phyloP scores from a whole-genome alignment of 2,329 filamentous ascomycete species.

The Claviceps digitariae region DNA sequence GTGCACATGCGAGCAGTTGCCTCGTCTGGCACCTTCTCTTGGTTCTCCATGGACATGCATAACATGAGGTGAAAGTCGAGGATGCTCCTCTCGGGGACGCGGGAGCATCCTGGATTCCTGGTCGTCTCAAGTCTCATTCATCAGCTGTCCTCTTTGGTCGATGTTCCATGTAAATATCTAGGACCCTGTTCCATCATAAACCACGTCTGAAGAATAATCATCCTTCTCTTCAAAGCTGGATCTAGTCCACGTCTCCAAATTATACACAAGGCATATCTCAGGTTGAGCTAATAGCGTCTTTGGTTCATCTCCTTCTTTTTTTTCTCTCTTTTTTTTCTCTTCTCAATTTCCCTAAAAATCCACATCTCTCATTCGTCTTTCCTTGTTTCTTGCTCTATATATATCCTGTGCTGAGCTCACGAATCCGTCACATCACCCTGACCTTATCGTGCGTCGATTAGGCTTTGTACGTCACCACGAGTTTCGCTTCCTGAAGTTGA shows the following conservation, averaged over 20 bases:
- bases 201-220: background rate
- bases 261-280: background rate
- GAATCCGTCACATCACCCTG: background rate
- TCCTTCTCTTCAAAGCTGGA: background rate
- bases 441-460: background rate
- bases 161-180: slow-evolving; percentile 4
- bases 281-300: background rate
- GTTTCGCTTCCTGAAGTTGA: background rate
- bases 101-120: slow-evolving; percentile 9
- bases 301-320: background rate
- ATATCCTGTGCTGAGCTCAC: background rate
- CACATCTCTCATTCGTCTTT: background rate
- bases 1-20: slow-evolving; percentile 10
- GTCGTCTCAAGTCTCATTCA: background rate
- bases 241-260: background rate
- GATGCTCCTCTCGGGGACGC: slow-evolving; percentile 7
- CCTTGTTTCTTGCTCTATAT: background rate
- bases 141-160: background rate
- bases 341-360: background rate
- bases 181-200: background rate
- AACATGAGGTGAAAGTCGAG: slow-evolving; percentile 13
- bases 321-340: background rate
- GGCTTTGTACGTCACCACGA: background rate
- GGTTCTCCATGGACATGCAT: slow-evolving; percentile 25
- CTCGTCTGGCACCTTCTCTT: too few relatives aligned